These are phyloP conservation scores for Hymenochaete sp. DNA, from an alignment of 1,284 basidiomycete genomes.

Conservation along the genomic window DNA sequence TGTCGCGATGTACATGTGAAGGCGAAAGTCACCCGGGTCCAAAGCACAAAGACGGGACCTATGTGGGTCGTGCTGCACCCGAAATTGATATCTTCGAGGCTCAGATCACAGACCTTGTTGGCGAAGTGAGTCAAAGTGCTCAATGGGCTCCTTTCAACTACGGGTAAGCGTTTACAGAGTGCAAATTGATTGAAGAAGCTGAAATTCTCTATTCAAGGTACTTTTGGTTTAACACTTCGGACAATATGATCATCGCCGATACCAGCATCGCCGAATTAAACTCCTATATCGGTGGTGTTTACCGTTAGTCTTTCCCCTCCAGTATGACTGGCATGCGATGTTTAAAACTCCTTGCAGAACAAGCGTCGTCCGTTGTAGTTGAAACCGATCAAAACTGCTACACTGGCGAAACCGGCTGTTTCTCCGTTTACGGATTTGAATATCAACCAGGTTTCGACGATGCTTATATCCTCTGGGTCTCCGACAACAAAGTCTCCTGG, in stretches of 20 bases:
- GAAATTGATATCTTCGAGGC: conserved; percentile 42
- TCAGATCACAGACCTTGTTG: conserved; percentile 23
- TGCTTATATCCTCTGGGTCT: conserved; percentile 22
- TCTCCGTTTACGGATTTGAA: conserved; percentile 55
- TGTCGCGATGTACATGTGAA: conserved; percentile 49
- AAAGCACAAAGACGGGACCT: conserved; percentile 38
- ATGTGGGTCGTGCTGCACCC: conserved; percentile 42
- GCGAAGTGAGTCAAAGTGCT: conserved; percentile 39
- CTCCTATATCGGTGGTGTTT: conserved; percentile 43
- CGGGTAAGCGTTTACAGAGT: conserved; percentile 7
- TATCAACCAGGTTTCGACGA: conserved; percentile 37
- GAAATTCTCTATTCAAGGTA: conserved; percentile 22
- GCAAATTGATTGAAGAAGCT: background rate
- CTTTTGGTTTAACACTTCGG: conserved; percentile 35
- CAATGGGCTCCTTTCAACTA: conserved; percentile 46
- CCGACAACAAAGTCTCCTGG: conserved; percentile 35
- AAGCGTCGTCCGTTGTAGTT: conserved; percentile 34
- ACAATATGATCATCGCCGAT: conserved; percentile 38
- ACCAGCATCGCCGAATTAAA: conserved; percentile 37
- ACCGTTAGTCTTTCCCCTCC: conserved; percentile 23
- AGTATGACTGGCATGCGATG: background rate
- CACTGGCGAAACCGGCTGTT: conserved; percentile 35
- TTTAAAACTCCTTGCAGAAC: conserved; percentile 25
- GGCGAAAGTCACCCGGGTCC: conserved; percentile 51
- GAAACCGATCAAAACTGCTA: conserved; percentile 35